Evolutionary conservation across 2,329 filamentous ascomycete species (phyloP).

Genomic region (Xylaria polymorpha): DNA sequence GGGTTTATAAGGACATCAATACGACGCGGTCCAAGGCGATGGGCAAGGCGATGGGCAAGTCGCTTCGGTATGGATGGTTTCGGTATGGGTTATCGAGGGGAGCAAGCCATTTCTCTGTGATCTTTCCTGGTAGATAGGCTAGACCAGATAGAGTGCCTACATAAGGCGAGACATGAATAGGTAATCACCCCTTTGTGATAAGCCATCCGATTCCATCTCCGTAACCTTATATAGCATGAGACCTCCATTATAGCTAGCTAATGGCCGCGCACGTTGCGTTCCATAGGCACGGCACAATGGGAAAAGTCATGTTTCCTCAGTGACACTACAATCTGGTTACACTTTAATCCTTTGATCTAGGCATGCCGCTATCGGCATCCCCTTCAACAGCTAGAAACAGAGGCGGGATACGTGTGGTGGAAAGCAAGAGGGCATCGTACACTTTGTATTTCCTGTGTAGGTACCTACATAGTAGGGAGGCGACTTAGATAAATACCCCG

Average conservation of each 20-base stretch:
- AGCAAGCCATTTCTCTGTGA: slow-evolving; percentile 11
- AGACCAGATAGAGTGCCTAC: slow-evolving; percentile 39
- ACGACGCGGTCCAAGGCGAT: slow-evolving; percentile 13
- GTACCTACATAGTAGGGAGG: no score
- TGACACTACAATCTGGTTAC: background rate
- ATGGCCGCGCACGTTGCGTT: background rate
- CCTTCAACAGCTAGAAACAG: background rate
- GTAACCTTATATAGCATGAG: background rate
- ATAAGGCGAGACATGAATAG: slow-evolving; percentile 26
- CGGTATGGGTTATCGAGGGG: slow-evolving; percentile 11
- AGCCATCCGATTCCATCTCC: slow-evolving; percentile 11
- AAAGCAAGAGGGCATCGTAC: no score
- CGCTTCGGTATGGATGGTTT: slow-evolving; percentile 13
- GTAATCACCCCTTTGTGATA: slow-evolving; percentile 15
- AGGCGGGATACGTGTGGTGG: no score
- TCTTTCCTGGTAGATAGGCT: slow-evolving; percentile 31
- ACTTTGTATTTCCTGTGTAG: no score
- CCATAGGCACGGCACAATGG: no score
- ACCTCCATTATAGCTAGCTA: background rate
- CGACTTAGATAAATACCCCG: no score
- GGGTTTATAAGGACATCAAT: slow-evolving; percentile 25
- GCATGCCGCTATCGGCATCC: background rate
- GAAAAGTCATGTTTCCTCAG: background rate
- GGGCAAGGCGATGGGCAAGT: slow-evolving; percentile 17
- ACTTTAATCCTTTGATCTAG: no score